Base-by-base conservation (phyloP, 805 yeast species). In the Pichia ethanolica region DNA sequence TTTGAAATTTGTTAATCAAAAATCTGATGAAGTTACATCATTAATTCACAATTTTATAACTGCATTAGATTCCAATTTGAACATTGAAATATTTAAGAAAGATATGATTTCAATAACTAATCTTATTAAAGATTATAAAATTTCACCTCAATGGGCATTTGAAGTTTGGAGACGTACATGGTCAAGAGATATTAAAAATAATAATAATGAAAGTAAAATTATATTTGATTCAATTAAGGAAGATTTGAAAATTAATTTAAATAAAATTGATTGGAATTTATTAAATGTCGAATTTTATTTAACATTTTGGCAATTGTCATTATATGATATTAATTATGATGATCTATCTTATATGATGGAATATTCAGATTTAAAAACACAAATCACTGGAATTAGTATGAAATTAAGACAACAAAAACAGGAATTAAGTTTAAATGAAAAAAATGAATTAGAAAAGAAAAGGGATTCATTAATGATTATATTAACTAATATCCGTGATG, bases 281-380 rank as follows among this genome's bases (percentile, higher is more conserved):
- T 45, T 81, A 3, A 57, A 70, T 3, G 60, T 65, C 12, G 71
- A 69, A 0, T 66, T 88, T 32, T 86, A 74, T 58, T 66, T 71
- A 3, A 68, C 75, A 0, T 90, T 89, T 57, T 90, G 96, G 97
- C 78, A 72, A 53, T 68, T 85, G 35, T 75, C 83, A 0, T 66
- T 88, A 7, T 82, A 84, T 59, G 96, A 89, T 58, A 77, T 89
- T 34, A 75, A 77, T 52, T 83, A 66, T 59, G 74, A 78, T 2
- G 66, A 67, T 7, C 55, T 59, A 0, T 60, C 78, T 3, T 89
- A 90, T 60, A 71, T 70, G 11, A 59, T 60, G 3, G 83, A 80
- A 52, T 56, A 67, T 28, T 55, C 58, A 3, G 78, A 72, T 50
- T 57, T 79, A 13, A 60, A 64, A 35, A 63, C 69, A 1, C 65